These are phyloP conservation scores for Penicillium pancosmium DNA, from an alignment of 495 filamentous ascomycete genomes.

Conservation along the genomic window DNA sequence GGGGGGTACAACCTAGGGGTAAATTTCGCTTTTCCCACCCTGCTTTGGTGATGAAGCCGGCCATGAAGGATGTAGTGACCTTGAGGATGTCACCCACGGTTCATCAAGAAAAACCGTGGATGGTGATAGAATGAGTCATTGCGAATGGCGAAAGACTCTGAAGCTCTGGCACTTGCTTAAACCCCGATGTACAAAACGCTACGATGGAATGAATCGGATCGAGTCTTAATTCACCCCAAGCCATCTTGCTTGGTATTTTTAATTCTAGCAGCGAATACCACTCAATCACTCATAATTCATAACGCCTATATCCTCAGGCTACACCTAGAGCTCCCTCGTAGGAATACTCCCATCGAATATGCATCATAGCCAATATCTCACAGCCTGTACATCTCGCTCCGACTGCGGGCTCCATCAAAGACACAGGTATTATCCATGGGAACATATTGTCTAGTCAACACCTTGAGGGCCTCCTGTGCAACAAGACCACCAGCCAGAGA, in stretches of 20 bases:
- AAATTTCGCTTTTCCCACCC: no score
- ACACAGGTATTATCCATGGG: conserved; percentile 92
- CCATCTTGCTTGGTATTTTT: not conserved
- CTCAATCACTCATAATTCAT: conserved; percentile 13
- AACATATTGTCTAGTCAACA: conserved; percentile 94
- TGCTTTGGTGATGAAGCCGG: no score
- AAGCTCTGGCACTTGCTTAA: not conserved
- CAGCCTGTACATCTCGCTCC: conserved; percentile 63
- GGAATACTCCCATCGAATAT: not conserved
- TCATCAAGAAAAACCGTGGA: no score
- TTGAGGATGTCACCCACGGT: no score
- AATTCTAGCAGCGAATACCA: not conserved
- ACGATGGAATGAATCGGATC: not conserved
- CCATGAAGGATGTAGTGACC: no score
- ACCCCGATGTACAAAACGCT: not conserved
- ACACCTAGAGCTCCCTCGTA: not conserved
- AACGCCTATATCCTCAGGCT: not conserved
- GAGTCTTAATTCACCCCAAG: not conserved
- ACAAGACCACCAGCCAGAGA: conserved; percentile 88
- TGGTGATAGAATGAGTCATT: no score
- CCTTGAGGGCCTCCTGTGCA: conserved; percentile 94
- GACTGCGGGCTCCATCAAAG: conserved; percentile 86
- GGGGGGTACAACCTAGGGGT: no score
- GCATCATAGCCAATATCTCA: conserved; percentile 18
- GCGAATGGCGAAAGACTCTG: no score